Base-by-base conservation (phyloP, 2,329 filamentous ascomycete genomes). In the Septoria linicola region DNA sequence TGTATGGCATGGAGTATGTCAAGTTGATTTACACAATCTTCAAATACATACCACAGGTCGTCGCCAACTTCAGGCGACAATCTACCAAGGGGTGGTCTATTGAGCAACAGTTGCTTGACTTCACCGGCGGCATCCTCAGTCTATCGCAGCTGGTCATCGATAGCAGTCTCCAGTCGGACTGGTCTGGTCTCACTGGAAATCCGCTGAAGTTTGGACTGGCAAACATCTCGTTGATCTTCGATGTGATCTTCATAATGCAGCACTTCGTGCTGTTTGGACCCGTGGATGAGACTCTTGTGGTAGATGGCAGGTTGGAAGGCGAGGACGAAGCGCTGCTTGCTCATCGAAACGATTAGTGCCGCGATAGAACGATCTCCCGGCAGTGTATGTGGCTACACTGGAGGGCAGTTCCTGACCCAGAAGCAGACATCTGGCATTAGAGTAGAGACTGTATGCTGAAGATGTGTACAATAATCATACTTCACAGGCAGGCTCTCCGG, bases 71-170 rank as follows among this genome's bases (percentile, higher is more conserved):
- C 68, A 83, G 84, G 63, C 89, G 92, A 64, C 81, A 85, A 66
- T 95, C 88, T 50, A 97, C 93, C 1, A 73, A 80, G 16, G 93
- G 93, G 31, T 97, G 92, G 90, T 87, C 83, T 63, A 96, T 96
- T 59, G 75, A 75, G 55, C 85, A 89, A 68, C 91, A 96, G 62
- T 73, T 96, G 40, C 78, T 96, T 8, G 93, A 97, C 67, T 79
- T 96, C 53, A 74, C 77, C 1, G 93, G 93, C 31, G 90, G 92
- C 30, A 66, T 93, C 14, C 74, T 97, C 42, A 95, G 89, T 53
- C 78, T 96, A 45, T 73, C 80, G 2, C 93, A 99, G 71, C 80
- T 95, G 56, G 73, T 85, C 17, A 84, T 97, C 55, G 93, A 97
- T 73, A 90, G 89, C 53, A 89, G 85, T 52, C 73, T 95, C 31